A percentile compares a stretch with the other conserved stretches of the same genome.
These are phyloP conservation scores for Tephrocybe sp. DNA, from an alignment of 768 basidiomycete genomes.

Conservation along the genomic window DNA sequence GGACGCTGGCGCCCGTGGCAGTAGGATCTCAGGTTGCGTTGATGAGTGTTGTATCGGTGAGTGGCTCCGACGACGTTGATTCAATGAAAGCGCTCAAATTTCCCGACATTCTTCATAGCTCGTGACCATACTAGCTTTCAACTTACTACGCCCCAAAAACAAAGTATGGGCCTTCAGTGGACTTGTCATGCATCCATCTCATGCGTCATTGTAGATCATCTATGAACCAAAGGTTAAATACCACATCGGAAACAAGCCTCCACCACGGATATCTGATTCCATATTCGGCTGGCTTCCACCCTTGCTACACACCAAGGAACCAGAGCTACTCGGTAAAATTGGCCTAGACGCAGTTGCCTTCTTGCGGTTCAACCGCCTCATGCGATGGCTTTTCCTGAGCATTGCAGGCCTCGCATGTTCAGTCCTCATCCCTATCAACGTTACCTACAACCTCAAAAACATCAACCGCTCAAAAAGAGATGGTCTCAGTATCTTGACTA, in stretches of 20 bases:
- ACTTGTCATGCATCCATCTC: slow-evolving; percentile 6
- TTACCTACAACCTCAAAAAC: slow-evolving; percentile 76
- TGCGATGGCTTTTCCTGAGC: slow-evolving; percentile 68
- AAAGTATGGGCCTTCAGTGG: slow-evolving; percentile 48
- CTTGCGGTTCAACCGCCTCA: slow-evolving; percentile 87
- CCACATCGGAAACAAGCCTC: slow-evolving; percentile 72
- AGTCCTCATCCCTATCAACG: slow-evolving; percentile 84
- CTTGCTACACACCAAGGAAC: slow-evolving; percentile 78
- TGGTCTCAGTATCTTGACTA: slow-evolving; percentile 78
- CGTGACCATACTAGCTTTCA: slow-evolving; percentile 75
- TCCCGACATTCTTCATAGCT: slow-evolving; percentile 36
- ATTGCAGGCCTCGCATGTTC: slow-evolving; percentile 66
- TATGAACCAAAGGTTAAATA: slow-evolving; percentile 96
- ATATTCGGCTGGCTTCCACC: slow-evolving; percentile 91
- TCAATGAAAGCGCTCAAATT: slow-evolving; percentile 1
- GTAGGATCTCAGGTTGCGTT: slow-evolving; percentile 77
- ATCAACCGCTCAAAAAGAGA: slow-evolving; percentile 54
- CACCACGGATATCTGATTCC: slow-evolving; percentile 79
- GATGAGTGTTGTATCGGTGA: slow-evolving; percentile 72
- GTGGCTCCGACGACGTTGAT: slow-evolving; percentile 23
- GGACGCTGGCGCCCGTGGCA: slow-evolving; percentile 79
- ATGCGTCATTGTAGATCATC: slow-evolving; percentile 53
- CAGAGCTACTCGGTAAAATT: slow-evolving; percentile 84
- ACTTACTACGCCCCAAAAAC: slow-evolving; percentile 83
- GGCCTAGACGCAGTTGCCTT: slow-evolving; percentile 94